phyloP scores from a whole-genome alignment of 176 grass and related monocot genomes.

The Aegilops umbellulata region DNA sequence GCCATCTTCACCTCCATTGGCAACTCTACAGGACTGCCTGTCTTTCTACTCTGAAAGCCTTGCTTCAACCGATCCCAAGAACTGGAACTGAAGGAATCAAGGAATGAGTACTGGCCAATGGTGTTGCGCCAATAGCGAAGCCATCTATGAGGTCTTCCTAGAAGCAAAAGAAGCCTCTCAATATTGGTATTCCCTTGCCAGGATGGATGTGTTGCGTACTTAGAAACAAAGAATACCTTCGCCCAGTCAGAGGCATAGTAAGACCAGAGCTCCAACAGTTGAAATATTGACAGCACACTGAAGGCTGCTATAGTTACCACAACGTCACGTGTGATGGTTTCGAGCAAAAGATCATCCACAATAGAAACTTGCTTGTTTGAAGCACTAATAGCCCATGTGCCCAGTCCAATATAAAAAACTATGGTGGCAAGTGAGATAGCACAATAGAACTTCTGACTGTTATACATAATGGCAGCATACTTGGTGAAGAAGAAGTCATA shows the following conservation, averaged over 20 bases:
- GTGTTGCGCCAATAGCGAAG: neutral
- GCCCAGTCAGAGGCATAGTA: neutral
- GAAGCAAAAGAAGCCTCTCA: neutral
- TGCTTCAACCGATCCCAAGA: too few species aligned
- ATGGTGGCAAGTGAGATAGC: too few species aligned
- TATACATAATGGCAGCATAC: neutral
- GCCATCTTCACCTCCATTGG: neutral
- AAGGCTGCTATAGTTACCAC: neutral
- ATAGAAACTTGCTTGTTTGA: accelerated
- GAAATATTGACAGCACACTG: accelerated
- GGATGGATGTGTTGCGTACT: neutral
- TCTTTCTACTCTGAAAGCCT: neutral
- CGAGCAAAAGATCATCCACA: neutral
- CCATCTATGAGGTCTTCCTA: neutral
- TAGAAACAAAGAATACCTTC: neutral
- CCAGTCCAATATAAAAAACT: too few species aligned
- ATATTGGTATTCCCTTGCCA: neutral
- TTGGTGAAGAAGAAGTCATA: neutral
- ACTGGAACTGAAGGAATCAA: neutral
- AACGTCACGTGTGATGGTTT: accelerated
- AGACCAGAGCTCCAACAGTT: neutral
- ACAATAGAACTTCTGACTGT: too few species aligned
- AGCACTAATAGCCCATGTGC: neutral
- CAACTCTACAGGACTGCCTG: neutral
- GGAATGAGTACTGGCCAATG: neutral